A percentile compares a stretch with the other conserved stretches of the same genome.
phyloP scores from a whole-genome alignment of 768 basidiomycete genomes.

The Panellus pusillus region DNA sequence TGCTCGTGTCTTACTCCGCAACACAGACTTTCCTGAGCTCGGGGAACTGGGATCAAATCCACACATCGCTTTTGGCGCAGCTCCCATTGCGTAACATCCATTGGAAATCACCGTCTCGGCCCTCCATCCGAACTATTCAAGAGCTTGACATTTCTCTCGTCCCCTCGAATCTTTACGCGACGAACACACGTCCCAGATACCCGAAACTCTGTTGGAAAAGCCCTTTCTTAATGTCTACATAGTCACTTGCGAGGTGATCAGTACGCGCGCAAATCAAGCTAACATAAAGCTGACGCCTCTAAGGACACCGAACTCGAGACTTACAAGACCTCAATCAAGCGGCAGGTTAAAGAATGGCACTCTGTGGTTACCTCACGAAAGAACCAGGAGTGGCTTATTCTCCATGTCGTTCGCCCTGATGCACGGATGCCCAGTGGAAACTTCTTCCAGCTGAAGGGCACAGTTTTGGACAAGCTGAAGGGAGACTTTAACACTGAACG shows the following conservation, averaged over 20 bases:
- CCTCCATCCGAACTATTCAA: conserved; percentile 83
- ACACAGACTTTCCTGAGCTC: conserved; percentile 65
- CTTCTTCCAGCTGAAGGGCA: conserved; percentile 83
- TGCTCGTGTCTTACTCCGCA: conserved; percentile 69
- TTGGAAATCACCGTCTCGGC: conserved; percentile 79
- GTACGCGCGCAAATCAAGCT: background rate
- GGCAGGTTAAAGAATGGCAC: conserved; percentile 94
- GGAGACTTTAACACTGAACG: conserved; percentile 91
- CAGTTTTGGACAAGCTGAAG: conserved; percentile 85
- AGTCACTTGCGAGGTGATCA: conserved; percentile 81
- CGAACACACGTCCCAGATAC: conserved; percentile 74
- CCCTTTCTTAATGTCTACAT: conserved; percentile 87
- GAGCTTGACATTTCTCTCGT: conserved; percentile 79
- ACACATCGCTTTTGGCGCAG: conserved; percentile 63
- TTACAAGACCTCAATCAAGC: conserved; percentile 76
- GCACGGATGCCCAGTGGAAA: conserved; percentile 56
- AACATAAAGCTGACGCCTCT: conserved; percentile 12
- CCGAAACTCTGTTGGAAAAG: conserved; percentile 77
- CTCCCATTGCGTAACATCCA: conserved; percentile 88
- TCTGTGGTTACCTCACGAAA: conserved; percentile 60
- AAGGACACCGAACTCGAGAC: conserved; percentile 67
- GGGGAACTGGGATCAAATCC: conserved; percentile 71
- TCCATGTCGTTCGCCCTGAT: conserved; percentile 81
- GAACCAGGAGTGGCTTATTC: conserved; percentile 91
- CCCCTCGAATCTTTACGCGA: conserved; percentile 64